A percentile compares a stretch with the other conserved stretches of the same genome.
Evolutionary conservation across 106 monocot genomes (phyloP).

Genomic region (Dendrobium catenatum): DNA sequence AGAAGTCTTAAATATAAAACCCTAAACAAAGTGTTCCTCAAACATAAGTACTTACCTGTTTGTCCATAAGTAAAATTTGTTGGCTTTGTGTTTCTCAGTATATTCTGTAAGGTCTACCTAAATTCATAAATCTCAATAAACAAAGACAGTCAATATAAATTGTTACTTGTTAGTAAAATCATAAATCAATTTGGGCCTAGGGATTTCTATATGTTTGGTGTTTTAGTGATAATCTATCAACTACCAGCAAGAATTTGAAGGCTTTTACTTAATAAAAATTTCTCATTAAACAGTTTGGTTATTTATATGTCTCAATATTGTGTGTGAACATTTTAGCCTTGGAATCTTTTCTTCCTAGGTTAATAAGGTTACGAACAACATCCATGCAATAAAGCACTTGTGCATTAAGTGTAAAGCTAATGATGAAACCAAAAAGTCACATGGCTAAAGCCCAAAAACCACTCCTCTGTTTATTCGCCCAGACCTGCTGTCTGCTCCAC

Average conservation of each 20-base stretch:
- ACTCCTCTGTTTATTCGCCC: no score
- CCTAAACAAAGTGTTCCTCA: not conserved
- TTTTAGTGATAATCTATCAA: not conserved
- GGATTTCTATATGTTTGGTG: not conserved
- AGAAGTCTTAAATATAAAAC: no score
- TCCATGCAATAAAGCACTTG: not conserved
- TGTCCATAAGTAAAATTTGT: slow-evolving; percentile 96
- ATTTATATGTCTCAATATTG: not conserved
- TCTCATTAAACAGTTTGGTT: not conserved
- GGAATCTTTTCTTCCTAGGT: not conserved
- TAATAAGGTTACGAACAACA: not conserved
- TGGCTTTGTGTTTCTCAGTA: slow-evolving; percentile 93
- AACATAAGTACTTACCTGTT: slow-evolving; percentile 48
- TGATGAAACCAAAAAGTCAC: no score
- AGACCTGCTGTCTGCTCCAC: no score
- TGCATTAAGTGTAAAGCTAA: not conserved
- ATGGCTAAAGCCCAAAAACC: no score
- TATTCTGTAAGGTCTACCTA: slow-evolving; percentile 96
- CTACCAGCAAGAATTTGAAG: not conserved
- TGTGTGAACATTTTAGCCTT: not conserved
- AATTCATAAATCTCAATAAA: not conserved
- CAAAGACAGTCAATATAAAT: not conserved
- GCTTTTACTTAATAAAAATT: not conserved
- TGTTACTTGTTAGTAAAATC: not conserved
- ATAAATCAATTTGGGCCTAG: not conserved